Evolutionary conservation across 2,329 filamentous ascomycete species (phyloP), one percentile per base, ranked within the genome.

Genomic region (Aspergillus aculeatus): DNA sequence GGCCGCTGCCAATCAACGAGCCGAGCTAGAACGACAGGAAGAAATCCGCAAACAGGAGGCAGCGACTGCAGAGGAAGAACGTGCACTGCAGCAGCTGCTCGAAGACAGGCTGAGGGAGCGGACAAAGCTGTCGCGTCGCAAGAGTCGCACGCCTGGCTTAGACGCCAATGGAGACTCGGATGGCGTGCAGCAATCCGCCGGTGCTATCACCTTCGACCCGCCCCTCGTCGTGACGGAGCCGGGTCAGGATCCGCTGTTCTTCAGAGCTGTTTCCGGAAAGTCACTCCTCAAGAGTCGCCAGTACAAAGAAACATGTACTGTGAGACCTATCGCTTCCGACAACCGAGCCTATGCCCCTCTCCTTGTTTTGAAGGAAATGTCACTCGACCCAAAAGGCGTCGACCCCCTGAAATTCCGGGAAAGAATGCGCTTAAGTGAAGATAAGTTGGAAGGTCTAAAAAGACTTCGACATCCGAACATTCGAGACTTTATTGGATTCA

Each of bases 401-500:
- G 87, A 90, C 51, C 73, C 80, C 1, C 80, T 84, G 26, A 83
- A 86, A 19, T 86, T 92, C 71, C 92, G 92, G 69, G 89, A 89
- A 71, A 85, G 90, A 63, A 81, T 97, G 54, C 88, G 92, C 69
- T 82, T 83, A 7, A 83, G 96, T 24, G 93, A 97, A 73, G 84
- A 84, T 47, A 85, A 89, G 60, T 81, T 99, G 38, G 90, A 94
- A 64, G 82, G 85, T 10, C 79, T 96, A 54, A 95, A 91, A 73
- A 85, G 84, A 65, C 79, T 95, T 44, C 84, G 86, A 4, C 92
- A 97, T 72, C 83, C 86, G 24, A 91, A 92, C 69, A 78, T 98
- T 12, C 83, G 95, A 48, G 86, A 90, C 53, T 82, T 98, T 41
- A 81, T 96, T 59, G 92, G 93, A 62, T 96, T 92, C 77, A 92